A percentile compares a stretch with the other conserved stretches of the same genome.
These are phyloP conservation scores for Lipomyces mesembrius DNA, from an alignment of 805 yeast genomes.

Conservation along the genomic window DNA sequence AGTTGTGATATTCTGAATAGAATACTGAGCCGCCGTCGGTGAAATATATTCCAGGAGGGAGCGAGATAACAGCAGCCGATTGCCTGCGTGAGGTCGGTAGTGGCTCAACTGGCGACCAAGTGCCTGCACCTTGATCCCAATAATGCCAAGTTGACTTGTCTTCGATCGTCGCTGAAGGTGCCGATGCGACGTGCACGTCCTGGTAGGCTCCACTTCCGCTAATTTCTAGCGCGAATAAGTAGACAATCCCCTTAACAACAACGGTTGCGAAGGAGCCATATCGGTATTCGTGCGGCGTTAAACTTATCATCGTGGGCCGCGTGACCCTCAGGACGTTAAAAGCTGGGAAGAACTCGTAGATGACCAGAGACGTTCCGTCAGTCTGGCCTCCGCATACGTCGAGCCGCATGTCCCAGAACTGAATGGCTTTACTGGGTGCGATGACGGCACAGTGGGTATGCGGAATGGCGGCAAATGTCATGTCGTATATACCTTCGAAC, in stretches of 20 bases:
- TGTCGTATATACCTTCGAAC: not conserved
- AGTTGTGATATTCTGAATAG: slow-evolving; percentile 33
- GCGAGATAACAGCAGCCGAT: slow-evolving; percentile 4
- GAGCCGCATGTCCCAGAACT: slow-evolving; percentile 21
- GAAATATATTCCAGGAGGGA: not conserved
- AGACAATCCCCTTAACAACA: slow-evolving; percentile 21
- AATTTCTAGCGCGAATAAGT: slow-evolving; percentile 30
- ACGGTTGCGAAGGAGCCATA: slow-evolving; percentile 29
- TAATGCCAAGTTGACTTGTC: slow-evolving; percentile 20
- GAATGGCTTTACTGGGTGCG: slow-evolving; percentile 16
- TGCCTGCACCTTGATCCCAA: slow-evolving; percentile 7
- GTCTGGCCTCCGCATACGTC: not conserved
- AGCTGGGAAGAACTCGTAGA: slow-evolving; percentile 12
- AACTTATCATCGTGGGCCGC: slow-evolving; percentile 11
- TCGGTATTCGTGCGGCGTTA: slow-evolving; percentile 4
- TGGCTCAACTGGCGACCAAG: slow-evolving; percentile 19
- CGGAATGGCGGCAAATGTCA: not conserved
- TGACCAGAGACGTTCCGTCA: slow-evolving; percentile 17
- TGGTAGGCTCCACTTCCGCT: not conserved
- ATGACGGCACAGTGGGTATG: slow-evolving; percentile 18
- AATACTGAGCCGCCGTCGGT: slow-evolving; percentile 19
- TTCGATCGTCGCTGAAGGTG: slow-evolving; percentile 8
- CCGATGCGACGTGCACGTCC: slow-evolving; percentile 15
- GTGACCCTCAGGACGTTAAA: slow-evolving; percentile 11
- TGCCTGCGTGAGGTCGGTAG: slow-evolving; percentile 4